Base-by-base conservation (phyloP, 768 basidiomycete genomes). In the Phlegmacium glaucopus region DNA sequence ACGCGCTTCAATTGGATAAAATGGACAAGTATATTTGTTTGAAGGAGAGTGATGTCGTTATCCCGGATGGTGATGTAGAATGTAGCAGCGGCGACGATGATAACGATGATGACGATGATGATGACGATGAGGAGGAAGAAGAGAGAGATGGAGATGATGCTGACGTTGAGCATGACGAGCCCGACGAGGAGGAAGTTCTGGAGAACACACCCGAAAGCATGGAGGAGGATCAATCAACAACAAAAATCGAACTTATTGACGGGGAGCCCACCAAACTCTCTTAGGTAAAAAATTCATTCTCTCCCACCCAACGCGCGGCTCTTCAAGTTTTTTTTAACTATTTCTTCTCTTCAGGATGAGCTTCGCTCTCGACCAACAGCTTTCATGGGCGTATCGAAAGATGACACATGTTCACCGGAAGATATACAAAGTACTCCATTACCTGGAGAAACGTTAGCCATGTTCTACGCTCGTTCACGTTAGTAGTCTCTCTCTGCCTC, bases 401-500 rank as follows among this genome's bases (percentile, higher is more conserved):
- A 81, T 45, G 68, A 71, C 16, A 65, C 72, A 5, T 74, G 82
- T 4, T 79, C 85, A 1, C 70, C 77, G 0, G 90, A 92, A 58
- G 90, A 93, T 49, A 64, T 78, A 6, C 42, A 66, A 39, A 87
- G 84, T 55, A 93, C 90, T 0, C 93, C 93, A 0, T 70, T 86
- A 3, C 90, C 90, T 0, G 90, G 90, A 9, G 93, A 95, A 63
- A 87, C 87, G 0, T 66, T 94, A 7, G 84, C 90, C 0, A 74
- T 76, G 65, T 94, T 94, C 62, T 94, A 92, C 56, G 81, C 85
- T 5, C 80, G 91, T 7, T 83, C 87, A 13, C 79, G 89, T 86
- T n/a, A n/a, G n/a, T 61, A 55, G 85, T 72, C 39, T 27, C 10
- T 32, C 26, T n/a, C 18, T 26, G 1, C n/a, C 36, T n/a, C 18